These are phyloP conservation scores for Lantana camara DNA, from an alignment of 257 asterid species.

Conservation along the genomic window DNA sequence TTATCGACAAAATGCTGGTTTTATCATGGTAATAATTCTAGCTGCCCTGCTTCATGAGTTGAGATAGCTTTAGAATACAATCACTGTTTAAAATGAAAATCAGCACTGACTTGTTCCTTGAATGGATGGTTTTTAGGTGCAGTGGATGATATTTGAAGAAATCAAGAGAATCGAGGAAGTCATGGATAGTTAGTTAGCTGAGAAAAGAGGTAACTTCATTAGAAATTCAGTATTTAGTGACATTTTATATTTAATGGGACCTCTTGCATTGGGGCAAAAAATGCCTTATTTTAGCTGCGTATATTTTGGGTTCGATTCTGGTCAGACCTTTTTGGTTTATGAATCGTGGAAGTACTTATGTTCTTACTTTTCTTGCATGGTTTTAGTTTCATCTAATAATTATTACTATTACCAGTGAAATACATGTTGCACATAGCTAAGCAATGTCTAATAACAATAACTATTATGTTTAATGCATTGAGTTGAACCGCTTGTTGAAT, in stretches of 20 bases:
- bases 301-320: too few relatives aligned
- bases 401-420: too few relatives aligned
- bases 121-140: conserved; percentile 6
- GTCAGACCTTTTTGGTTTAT: too few relatives aligned
- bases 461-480: conserved; percentile 6
- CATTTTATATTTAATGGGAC: not conserved
- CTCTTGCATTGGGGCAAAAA: too few relatives aligned
- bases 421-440: not conserved
- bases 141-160: conserved; percentile 9
- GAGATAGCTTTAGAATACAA: not conserved
- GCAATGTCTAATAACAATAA: too few relatives aligned
- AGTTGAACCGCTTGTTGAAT: conserved; percentile 10
- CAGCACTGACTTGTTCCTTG: not conserved
- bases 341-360: too few relatives aligned
- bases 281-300: too few relatives aligned
- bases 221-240: too few relatives aligned
- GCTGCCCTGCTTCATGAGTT: not conserved
- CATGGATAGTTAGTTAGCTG: not conserved
- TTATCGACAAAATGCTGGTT: not conserved
- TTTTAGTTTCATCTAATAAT: too few relatives aligned
- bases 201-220: too few relatives aligned
- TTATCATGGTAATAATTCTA: not conserved
- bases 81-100: not conserved
- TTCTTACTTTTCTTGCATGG: too few relatives aligned
- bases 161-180: not conserved